Evolutionary conservation across 1,139 yeast genomes (phyloP), one percentile per base, ranked within the genome.

Genomic region (Yarrowia galli): DNA sequence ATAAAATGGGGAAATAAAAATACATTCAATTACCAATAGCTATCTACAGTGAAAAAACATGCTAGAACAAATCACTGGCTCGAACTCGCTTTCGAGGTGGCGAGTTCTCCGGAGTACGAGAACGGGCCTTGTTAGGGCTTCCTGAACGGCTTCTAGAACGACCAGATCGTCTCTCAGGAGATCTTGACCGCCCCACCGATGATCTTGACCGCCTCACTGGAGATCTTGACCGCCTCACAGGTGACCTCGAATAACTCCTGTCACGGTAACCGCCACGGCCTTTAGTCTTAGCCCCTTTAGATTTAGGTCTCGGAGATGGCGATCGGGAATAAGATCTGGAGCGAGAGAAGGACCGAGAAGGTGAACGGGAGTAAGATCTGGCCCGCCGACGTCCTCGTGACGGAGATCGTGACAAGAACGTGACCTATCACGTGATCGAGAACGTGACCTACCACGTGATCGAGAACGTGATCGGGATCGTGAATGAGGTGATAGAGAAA

Each of bases 31-130:
- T 22, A 56, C 4, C 4, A 40, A 3, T 40, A n/a, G n/a, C n/a
- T n/a, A n/a, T n/a, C n/a, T n/a, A 23, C 32, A 56, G 13, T 25
- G n/a, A n/a, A n/a, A n/a, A n/a, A n/a, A n/a, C n/a, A 15, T 7
- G 18, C 16, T 36, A 61, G 25, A 58, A 58, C 46, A 58, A 32
- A 58, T 58, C 64, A 43, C 51, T 43, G 42, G 64, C 64, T 15
- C 64, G 38, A 7, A 58, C 64, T 16, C 64, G 49, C 16, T 58
- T 58, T 28, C 51, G 40, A 16, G 64, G 64, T 3, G 64, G 64
- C 22, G 64, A 43, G 15, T 18, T 12, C 7, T 20, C 28, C 18
- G 58, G 40, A 49, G 23, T 32, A 3, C 38, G 36, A 48, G 38
- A 10, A 2, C 38, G 38, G 25, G n/a, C 16, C 13, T 16, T 13